Evolutionary conservation across 306 rosid genomes (phyloP), one percentile per base, ranked within the genome.

Genomic region (Trifolium repens): DNA sequence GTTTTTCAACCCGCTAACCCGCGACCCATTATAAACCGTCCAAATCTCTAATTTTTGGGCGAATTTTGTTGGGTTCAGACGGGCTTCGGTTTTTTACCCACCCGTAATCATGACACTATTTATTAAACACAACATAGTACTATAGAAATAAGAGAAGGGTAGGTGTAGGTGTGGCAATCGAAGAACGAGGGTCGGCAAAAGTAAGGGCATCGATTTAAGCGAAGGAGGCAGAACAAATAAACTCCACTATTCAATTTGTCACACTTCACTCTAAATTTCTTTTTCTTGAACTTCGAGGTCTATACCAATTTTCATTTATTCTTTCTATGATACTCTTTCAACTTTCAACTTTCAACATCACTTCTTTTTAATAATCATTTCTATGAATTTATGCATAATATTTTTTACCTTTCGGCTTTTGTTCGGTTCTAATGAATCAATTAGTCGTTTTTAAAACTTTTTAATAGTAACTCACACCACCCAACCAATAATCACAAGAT

Each of bases 121-220:
- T 17, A 17, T 17, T 17, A 17, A 17, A 17, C 19, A 17, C 19
- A 17, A 22, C 24, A 22, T 22, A 22, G 24, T 22, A 22, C 24
- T 22, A 27, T 53, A 55, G 57, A 16, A 32, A 68, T 9, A 7
- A 35, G 11, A n/a, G 11, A 7, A 49, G 50, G 69, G 65, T 57
- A 26, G 75, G 83, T 74, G 60, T n/a, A 32, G 53, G 55, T 16
- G 17, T 16, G 57, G 50, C 68, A 9, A 39, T 39, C 42, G 24
- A 65, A 60, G 15, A 73, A 78, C 79, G 9, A 82, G 69, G 88
- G 88, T 79, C 77, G 80, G 88, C 84, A 73, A 85, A 85, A 81
- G 81, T 8, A 74, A 69, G 42, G 80, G 69, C 89, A 74, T 77
- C 81, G 84, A 80, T 77, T 67, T 50, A 82, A 86, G 89, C 78